Base-by-base conservation (phyloP, 148 eudicot genomes). In the Fagopyrum esculentum region DNA sequence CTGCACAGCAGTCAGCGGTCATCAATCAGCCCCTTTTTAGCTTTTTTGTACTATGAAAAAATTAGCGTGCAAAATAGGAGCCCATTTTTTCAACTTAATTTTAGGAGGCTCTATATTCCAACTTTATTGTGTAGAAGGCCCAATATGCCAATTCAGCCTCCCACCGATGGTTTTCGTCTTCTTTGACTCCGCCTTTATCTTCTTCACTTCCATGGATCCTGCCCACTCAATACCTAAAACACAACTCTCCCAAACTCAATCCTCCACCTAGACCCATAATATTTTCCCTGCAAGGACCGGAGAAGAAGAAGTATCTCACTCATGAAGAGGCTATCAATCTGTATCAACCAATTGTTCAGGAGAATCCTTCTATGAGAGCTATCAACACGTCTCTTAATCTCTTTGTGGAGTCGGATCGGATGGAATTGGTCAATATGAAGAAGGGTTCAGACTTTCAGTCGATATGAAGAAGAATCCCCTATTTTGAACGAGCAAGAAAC, bases 351-450 rank as follows among this genome's bases (percentile, higher is more conserved):
- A 85, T 84, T 79, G 97, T 86, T 69, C 87, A 94, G 9, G 87
- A 86, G 22, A 86, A 89, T 73, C 99, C 99, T 19, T 90, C 99
- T 6, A 80, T 84, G 43, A 87, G 85, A 75, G 99, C 99, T 43
- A 69, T 92, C 26, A 92, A 92, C 85, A 90, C 97, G 29, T 95
- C 98, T 82, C 91, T 92, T 50, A 95, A 95, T 79, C 90, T 95
- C 46, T 80, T 92, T 51, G 88, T 95, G 74, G 99, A 95, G 19
- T 81, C 93, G 4, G 77, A 89, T 73, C 85, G 85, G 76, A 81
- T 90, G 82, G 90, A 85, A 75, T 80, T 92, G 80, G 97, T 22
- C 26, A 22, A 22, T 22, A 22, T 22, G 26, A 22, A 22, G 26
- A 22, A 22, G 26, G 26, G 26, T 22, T 22, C 26, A 22, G 26